Percentiles rank a stretch among this genome's conserved stretches.
Evolutionary conservation across 2,329 filamentous ascomycete species (phyloP).

Genomic region (Alternaria brassicae): DNA sequence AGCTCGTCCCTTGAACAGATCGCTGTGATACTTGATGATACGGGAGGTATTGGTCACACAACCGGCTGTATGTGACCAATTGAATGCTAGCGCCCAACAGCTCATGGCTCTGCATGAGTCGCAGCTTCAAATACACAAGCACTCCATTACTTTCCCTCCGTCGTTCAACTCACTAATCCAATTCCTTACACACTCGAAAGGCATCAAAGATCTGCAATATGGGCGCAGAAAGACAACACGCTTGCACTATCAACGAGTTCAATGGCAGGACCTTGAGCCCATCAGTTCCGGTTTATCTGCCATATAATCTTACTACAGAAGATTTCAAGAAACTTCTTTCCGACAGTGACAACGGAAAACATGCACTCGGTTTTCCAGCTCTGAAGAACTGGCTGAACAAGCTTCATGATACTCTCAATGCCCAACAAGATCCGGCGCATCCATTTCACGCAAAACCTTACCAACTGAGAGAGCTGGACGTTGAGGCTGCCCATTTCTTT

Average conservation of each 20-base stretch:
- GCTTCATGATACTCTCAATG: constrained; percentile 56
- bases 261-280: constrained; percentile 29
- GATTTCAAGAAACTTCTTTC: constrained; percentile 20
- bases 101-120: background rate
- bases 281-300: constrained; percentile 53
- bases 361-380: constrained; percentile 55
- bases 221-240: too few species aligned
- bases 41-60: background rate
- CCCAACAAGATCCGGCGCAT: constrained; percentile 56
- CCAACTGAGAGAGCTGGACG: constrained; percentile 58
- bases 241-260: constrained; percentile 4
- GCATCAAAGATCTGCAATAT: too few species aligned
- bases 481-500: constrained; percentile 65
- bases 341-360: constrained; percentile 2
- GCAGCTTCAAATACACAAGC: background rate
- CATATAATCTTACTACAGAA: constrained; percentile 52
- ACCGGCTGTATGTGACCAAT: background rate
- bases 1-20: background rate
- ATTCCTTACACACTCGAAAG: too few species aligned
- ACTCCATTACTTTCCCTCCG: background rate
- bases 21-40: background rate
- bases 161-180: background rate
- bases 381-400: constrained; percentile 63
- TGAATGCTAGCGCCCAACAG: background rate
- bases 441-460: constrained; percentile 62